Evolutionary conservation across 176 grass and related monocot species (phyloP).

Genomic region (Aegilops bicornis): DNA sequence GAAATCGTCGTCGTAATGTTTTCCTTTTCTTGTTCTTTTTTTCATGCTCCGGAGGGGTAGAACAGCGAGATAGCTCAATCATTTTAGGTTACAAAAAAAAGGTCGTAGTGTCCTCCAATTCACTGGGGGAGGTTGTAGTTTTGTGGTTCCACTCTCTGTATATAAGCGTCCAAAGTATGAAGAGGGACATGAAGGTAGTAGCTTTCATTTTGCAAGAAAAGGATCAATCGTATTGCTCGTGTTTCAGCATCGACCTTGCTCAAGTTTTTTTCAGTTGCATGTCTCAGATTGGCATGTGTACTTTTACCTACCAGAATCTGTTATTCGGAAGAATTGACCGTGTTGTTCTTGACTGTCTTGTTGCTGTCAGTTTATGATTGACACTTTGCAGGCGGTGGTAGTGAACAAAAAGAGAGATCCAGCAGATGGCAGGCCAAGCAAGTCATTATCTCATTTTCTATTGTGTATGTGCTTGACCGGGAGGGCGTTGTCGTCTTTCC

Average conservation of each 20-base stretch:
- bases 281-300: too few species aligned
- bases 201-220: slow-evolving; percentile 14
- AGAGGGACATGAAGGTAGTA: too few species aligned
- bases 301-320: not conserved
- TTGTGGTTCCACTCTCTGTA: slow-evolving; percentile 45
- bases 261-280: too few species aligned
- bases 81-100: slow-evolving; percentile 34
- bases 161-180: slow-evolving; percentile 23
- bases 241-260: not conserved
- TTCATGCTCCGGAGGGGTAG: slow-evolving; percentile 42
- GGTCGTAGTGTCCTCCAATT: slow-evolving; percentile 7
- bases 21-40: slow-evolving; percentile 30
- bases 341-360: not conserved
- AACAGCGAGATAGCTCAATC: slow-evolving; percentile 34
- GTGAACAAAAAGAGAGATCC: slow-evolving; percentile 5
- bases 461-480: not conserved
- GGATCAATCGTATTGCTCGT: not conserved
- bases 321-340: not conserved
- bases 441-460: not conserved
- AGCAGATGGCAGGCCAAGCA: not conserved
- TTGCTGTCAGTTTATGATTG: slow-evolving; percentile 8
- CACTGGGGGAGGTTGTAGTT: slow-evolving; percentile 31
- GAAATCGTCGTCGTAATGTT: slow-evolving; percentile 43
- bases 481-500: not conserved
- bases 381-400: not conserved